These are phyloP conservation scores for Elsinoe perseae DNA, from an alignment of 2,329 filamentous ascomycete species.

Conservation along the genomic window DNA sequence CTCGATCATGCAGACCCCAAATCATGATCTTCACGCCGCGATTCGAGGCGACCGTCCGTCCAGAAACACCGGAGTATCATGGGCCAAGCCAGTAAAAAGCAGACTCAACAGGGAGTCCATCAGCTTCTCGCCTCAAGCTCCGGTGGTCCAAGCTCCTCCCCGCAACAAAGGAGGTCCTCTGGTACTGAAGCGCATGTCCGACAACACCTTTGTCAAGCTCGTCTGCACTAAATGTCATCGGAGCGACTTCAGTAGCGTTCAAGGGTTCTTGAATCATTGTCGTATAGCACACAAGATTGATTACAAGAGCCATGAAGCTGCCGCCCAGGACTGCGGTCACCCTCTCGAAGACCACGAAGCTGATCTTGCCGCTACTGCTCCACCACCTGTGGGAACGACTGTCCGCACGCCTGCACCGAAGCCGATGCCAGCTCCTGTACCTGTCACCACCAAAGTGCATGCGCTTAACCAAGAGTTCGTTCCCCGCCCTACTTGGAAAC, in stretches of 20 bases:
- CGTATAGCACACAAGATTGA: slow-evolving; percentile 89
- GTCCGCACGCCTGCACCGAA: slow-evolving; percentile 15
- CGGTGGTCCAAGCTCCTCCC: slow-evolving; percentile 54
- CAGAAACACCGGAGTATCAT: slow-evolving; percentile 62
- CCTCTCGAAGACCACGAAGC: slow-evolving; percentile 63
- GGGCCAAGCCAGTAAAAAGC: slow-evolving; percentile 39
- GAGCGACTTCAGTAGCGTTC: slow-evolving; percentile 89
- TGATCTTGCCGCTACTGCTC: slow-evolving; percentile 16
- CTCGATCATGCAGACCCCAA: slow-evolving; percentile 24
- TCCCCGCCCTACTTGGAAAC: slow-evolving; percentile 19
- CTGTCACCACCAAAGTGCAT: slow-evolving; percentile 15
- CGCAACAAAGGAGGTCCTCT: slow-evolving; percentile 67
- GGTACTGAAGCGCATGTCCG: slow-evolving; percentile 70
- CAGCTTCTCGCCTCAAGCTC: slow-evolving; percentile 54
- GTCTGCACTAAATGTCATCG: slow-evolving; percentile 80
- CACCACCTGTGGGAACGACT: slow-evolving; percentile 8
- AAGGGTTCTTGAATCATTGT: slow-evolving; percentile 99
- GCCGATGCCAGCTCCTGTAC: background rate
- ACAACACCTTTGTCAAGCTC: slow-evolving; percentile 80
- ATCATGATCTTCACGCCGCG: slow-evolving; percentile 20
- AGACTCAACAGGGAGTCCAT: slow-evolving; percentile 52
- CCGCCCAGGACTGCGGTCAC: slow-evolving; percentile 78
- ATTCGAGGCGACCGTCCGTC: slow-evolving; percentile 58
- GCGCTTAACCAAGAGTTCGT: slow-evolving; percentile 16
- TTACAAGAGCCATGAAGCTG: slow-evolving; percentile 93